phyloP scores from a whole-genome alignment of 805 yeast genomes.

The Zygoascus biomembranicola region DNA sequence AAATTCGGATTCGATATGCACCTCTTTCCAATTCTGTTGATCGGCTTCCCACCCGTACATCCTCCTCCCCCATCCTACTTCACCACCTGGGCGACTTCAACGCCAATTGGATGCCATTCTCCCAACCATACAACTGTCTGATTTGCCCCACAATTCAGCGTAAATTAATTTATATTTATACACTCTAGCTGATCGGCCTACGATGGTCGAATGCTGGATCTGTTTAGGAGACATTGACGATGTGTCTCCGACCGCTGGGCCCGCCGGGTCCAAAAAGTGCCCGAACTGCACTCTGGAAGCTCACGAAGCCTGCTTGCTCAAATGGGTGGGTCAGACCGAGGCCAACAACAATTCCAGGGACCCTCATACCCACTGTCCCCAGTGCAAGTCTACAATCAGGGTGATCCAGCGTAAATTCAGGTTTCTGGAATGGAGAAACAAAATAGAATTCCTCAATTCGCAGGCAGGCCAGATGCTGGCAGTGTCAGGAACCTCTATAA shows the following conservation, averaged over 20 bases:
- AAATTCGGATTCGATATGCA: too few relatives aligned
- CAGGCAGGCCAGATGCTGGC: conserved; percentile 13
- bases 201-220: conserved; percentile 32
- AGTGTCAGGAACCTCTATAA: conserved; percentile 8
- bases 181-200: too few relatives aligned
- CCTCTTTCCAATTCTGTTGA: too few relatives aligned
- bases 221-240: conserved; percentile 28
- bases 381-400: conserved; percentile 23
- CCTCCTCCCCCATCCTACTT: too few relatives aligned
- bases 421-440: conserved; percentile 13
- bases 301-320: conserved; percentile 37
- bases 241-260: conserved; percentile 25
- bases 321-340: conserved; percentile 33
- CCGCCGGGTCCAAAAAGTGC: conserved; percentile 34
- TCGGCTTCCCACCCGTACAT: too few relatives aligned
- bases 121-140: too few relatives aligned
- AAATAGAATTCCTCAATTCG: conserved; percentile 8
- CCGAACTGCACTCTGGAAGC: conserved; percentile 40
- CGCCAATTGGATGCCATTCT: too few relatives aligned
- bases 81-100: too few relatives aligned
- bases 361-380: conserved; percentile 23
- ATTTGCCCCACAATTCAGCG: too few relatives aligned
- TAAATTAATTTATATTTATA: too few relatives aligned
- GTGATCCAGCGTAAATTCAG: conserved; percentile 10
- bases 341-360: conserved; percentile 7